phyloP scores from a whole-genome alignment of 352 stramenopile species.

The Aphanomyces cochlioides region DNA sequence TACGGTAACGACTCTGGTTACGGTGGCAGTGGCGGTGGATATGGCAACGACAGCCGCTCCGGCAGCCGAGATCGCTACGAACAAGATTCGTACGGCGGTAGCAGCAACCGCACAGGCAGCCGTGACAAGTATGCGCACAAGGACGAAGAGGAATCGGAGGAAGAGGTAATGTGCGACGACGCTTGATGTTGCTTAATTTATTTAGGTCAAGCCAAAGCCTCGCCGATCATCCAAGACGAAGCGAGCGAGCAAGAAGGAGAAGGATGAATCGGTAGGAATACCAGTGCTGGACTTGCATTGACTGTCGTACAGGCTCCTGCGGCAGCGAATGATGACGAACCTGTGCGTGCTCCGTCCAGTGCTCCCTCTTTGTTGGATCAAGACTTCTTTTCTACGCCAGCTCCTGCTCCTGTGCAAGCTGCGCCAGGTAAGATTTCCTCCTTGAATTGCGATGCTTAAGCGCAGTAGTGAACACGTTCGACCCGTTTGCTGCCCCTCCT shows the following conservation, averaged over 20 bases:
- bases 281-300: not conserved
- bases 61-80: conserved; percentile 40
- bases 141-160: conserved; percentile 68
- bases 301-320: conserved; percentile 39
- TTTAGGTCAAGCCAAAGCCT: conserved; percentile 46
- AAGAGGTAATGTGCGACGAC: conserved; percentile 44
- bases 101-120: too few relatives aligned
- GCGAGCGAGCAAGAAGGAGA: conserved; percentile 73
- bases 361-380: conserved; percentile 68
- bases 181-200: not conserved
- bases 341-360: conserved; percentile 41
- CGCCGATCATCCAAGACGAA: conserved; percentile 56
- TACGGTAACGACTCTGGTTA: conserved; percentile 37
- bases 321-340: conserved; percentile 42
- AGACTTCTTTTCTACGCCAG: conserved; percentile 61
- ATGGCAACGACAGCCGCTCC: conserved; percentile 39
- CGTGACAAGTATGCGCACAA: conserved; percentile 34
- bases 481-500: conserved; percentile 56
- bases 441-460: conserved; percentile 20
- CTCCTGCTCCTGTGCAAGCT: conserved; percentile 41
- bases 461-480: conserved; percentile 47
- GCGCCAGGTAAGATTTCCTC: conserved; percentile 23
- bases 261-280: conserved; percentile 44
- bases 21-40: conserved; percentile 59
- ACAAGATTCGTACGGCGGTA: conserved; percentile 33